Evolutionary conservation across 192 early-diverging fungal genomes (phyloP).

Genomic region (Allomyces macrogynus): DNA sequence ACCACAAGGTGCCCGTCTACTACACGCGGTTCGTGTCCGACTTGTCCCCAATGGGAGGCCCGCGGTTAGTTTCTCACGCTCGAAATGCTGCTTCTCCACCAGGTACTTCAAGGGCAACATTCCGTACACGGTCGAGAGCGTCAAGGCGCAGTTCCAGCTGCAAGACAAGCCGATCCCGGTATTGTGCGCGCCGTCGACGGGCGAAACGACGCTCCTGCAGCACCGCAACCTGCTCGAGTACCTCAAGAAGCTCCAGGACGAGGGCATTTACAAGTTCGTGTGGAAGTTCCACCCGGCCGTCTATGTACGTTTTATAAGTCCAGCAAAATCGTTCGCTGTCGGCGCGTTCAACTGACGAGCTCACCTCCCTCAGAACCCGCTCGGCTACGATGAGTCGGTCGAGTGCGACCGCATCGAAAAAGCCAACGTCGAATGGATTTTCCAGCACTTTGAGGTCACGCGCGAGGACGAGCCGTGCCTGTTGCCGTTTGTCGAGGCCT

Average conservation of each 20-base stretch:
- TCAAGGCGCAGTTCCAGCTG: conserved; percentile 1
- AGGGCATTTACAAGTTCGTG: conserved; percentile 14
- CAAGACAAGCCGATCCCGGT: conserved; percentile 5
- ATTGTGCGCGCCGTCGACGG: conserved; percentile 13
- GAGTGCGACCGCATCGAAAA: conserved; percentile 9
- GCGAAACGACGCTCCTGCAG: conserved; percentile 13
- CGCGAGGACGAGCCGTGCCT: conserved; percentile 13
- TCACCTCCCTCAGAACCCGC: not conserved
- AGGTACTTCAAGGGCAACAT: conserved; percentile 6
- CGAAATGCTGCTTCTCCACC: not conserved
- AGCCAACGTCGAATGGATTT: conserved; percentile 13
- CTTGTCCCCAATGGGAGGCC: too few species aligned
- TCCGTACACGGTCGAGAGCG: conserved; percentile 13
- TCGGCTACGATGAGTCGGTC: conserved; percentile 8
- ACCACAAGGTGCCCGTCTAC: conserved; percentile 16
- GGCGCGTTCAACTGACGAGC: too few species aligned
- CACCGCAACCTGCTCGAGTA: conserved; percentile 13
- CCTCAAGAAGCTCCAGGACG: conserved; percentile 12
- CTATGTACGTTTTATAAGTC: not conserved
- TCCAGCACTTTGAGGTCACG: conserved; percentile 12
- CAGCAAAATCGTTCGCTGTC: too few species aligned
- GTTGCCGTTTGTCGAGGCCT: conserved; percentile 16
- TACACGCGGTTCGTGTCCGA: conserved; percentile 16
- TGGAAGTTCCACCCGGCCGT: conserved; percentile 18
- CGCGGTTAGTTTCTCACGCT: not conserved